Conservation (phyloP, 1,139 yeast species). For the Geotrichum reessii region DNA sequence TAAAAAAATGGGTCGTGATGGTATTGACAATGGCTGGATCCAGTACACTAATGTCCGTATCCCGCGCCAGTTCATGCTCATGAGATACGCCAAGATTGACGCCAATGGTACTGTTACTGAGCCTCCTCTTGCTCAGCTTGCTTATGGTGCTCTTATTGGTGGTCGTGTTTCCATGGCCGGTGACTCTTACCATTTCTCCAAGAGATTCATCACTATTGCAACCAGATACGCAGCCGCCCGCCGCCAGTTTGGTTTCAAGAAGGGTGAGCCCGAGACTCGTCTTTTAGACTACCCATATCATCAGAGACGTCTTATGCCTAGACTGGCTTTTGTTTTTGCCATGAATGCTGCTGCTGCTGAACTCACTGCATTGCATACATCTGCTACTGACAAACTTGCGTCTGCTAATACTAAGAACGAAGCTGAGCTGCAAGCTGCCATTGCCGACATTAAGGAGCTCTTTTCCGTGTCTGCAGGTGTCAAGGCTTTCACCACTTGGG, state of each 20-base stretch:
- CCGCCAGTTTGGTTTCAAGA: conserved; percentile 61
- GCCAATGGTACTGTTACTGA: conserved; percentile 55
- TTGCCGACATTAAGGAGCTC: conserved; percentile 61
- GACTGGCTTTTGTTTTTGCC: conserved; percentile 67
- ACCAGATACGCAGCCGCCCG: conserved; percentile 81
- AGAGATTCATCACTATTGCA: conserved; percentile 74
- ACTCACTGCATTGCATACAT: conserved; percentile 45
- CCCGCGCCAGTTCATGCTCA: conserved; percentile 75
- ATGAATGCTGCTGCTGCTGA: conserved; percentile 67
- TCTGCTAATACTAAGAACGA: conserved; percentile 28
- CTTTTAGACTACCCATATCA: conserved; percentile 77
- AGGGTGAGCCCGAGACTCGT: conserved; percentile 33
- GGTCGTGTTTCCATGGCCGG: conserved; percentile 85
- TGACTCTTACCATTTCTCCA: conserved; percentile 73
- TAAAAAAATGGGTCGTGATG: conserved; percentile 80
- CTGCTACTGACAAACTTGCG: conserved; percentile 49
- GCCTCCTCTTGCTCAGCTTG: conserved; percentile 75
- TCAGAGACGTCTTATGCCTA: conserved; percentile 77
- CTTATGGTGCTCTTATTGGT: conserved; percentile 76
- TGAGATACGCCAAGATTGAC: conserved; percentile 66
- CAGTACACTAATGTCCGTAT: conserved; percentile 75
- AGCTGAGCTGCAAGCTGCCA: conserved; percentile 39
- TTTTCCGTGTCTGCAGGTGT: conserved; percentile 79
- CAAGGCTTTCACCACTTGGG: conserved; percentile 83
- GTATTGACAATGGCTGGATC: conserved; percentile 83